phyloP scores from a whole-genome alignment of 305 asterid genomes.

The Caryopteris hybrid region DNA sequence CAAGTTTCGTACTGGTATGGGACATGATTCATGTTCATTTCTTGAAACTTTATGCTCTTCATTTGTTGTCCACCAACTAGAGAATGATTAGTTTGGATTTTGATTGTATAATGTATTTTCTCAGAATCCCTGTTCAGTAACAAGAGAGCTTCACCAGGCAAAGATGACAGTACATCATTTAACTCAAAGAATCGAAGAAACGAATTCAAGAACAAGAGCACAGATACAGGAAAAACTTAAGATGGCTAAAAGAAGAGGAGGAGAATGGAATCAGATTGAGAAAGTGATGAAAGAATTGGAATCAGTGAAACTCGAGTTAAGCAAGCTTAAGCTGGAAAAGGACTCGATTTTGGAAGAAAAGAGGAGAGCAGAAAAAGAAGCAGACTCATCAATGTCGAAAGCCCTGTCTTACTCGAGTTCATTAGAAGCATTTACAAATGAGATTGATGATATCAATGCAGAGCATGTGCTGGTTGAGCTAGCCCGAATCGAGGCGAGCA shows the following conservation, averaged over 20 bases:
- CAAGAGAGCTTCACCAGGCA: conserved; percentile 43
- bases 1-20: too few relatives aligned
- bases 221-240: too few relatives aligned
- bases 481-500: conserved; percentile 65
- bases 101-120: neutral
- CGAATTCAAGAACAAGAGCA: conserved; percentile 35
- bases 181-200: conserved; percentile 39
- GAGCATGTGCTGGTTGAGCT: conserved; percentile 68
- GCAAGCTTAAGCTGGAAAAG: conserved; percentile 56
- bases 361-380: conserved; percentile 45
- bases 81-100: too few relatives aligned
- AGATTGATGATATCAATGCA: conserved; percentile 54
- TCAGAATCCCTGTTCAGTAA: conserved; percentile 23
- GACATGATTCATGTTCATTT: too few relatives aligned
- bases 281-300: conserved; percentile 43
- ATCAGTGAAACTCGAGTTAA: conserved; percentile 38
- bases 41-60: too few relatives aligned
- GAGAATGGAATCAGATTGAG: conserved; percentile 23
- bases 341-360: conserved; percentile 48
- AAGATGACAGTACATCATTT: conserved; percentile 35
- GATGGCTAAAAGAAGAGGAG: conserved; percentile 23
- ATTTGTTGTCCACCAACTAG: too few relatives aligned
- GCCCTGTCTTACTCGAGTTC: conserved; percentile 20
- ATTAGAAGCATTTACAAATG: conserved; percentile 33
- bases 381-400: conserved; percentile 24